Evolutionary conservation across 768 basidiomycete genomes (phyloP).

Genomic region (Leccinellum luteum): DNA sequence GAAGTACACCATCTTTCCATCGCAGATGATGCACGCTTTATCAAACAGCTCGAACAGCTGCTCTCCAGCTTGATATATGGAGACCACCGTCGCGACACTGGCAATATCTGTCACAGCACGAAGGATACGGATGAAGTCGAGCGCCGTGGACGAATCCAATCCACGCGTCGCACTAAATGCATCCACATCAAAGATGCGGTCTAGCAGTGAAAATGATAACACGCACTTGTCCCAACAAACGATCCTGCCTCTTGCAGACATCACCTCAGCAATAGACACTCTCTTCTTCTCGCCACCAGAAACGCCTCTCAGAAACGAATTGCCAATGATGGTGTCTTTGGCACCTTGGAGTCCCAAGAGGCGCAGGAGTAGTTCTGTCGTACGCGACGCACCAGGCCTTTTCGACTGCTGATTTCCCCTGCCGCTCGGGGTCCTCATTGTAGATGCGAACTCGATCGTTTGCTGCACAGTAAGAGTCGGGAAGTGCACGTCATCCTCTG

Average conservation of each 20-base stretch:
- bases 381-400: conserved; percentile 26
- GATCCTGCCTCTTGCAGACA: conserved; percentile 60
- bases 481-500: conserved; percentile 25
- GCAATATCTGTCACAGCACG: conserved; percentile 60
- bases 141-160: conserved; percentile 65
- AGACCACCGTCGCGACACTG: conserved; percentile 63
- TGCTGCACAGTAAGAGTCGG: conserved; percentile 42
- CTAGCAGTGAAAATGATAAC: neutral
- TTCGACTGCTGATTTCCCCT: conserved; percentile 20
- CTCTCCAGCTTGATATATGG: conserved; percentile 84
- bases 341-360: conserved; percentile 78
- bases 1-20: conserved; percentile 10
- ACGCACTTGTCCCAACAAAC: conserved; percentile 77
- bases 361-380: conserved; percentile 52
- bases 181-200: neutral
- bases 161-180: conserved; percentile 58
- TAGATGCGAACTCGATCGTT: conserved; percentile 51
- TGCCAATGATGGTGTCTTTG: conserved; percentile 70
- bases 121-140: conserved; percentile 68
- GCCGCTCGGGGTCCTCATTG: conserved; percentile 43
- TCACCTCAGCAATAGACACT: conserved; percentile 69
- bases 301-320: conserved; percentile 72
- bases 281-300: conserved; percentile 80
- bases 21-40: conserved; percentile 29
- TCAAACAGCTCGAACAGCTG: conserved; percentile 62